Evolutionary conservation across 2,329 filamentous ascomycete species (phyloP).

Genomic region (Bipolaris victoriae): DNA sequence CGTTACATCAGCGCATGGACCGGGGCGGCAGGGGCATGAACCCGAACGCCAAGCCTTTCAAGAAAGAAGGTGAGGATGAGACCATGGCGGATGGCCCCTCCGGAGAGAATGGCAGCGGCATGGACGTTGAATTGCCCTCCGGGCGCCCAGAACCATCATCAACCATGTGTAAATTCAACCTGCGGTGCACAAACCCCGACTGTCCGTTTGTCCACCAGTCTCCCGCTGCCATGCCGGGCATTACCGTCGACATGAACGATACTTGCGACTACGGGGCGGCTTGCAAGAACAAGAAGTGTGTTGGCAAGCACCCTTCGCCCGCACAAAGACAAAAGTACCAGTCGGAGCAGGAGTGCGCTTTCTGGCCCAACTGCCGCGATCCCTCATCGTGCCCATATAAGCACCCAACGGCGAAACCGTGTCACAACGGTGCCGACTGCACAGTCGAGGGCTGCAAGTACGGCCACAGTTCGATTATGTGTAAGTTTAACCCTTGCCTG

Average conservation of each 20-base stretch:
- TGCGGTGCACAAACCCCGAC: slow-evolving; percentile 83
- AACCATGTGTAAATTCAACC: slow-evolving; percentile 86
- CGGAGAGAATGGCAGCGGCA: slow-evolving; percentile 51
- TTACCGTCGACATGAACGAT: slow-evolving; percentile 78
- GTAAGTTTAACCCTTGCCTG: slow-evolving; percentile 89
- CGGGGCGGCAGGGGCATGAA: slow-evolving; percentile 53
- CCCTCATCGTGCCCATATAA: slow-evolving; percentile 79
- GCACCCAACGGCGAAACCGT: slow-evolving; percentile 84
- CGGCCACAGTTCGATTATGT: slow-evolving; percentile 81
- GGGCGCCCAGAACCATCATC: slow-evolving; percentile 64
- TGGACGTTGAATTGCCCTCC: slow-evolving; percentile 66
- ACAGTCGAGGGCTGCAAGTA: slow-evolving; percentile 83
- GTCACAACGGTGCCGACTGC: slow-evolving; percentile 91
- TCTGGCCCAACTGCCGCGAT: slow-evolving; percentile 91
- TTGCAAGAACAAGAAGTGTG: slow-evolving; percentile 96
- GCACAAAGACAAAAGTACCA: slow-evolving; percentile 80
- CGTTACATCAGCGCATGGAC: slow-evolving; percentile 76
- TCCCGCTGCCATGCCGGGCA: slow-evolving; percentile 80
- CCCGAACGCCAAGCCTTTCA: slow-evolving; percentile 57
- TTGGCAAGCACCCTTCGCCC: slow-evolving; percentile 88
- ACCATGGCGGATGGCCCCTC: slow-evolving; percentile 47
- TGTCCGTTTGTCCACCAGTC: slow-evolving; percentile 96
- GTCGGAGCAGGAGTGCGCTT: slow-evolving; percentile 85
- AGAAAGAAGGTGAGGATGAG: slow-evolving; percentile 51
- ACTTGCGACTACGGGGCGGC: slow-evolving; percentile 84